Conservation (phyloP, 257 asterid species). For the Penstemon newberryi region DNA sequence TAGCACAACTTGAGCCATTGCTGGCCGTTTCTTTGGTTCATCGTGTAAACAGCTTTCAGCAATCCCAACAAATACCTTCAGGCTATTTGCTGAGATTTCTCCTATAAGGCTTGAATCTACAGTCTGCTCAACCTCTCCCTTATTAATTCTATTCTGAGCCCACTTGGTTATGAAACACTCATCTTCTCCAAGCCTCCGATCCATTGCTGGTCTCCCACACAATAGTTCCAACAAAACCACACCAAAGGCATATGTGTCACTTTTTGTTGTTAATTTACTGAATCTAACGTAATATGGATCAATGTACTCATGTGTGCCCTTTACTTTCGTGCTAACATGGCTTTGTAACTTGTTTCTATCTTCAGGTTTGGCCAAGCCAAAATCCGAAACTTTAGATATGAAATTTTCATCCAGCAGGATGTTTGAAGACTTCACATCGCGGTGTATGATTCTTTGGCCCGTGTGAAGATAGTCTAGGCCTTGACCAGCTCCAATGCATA, state of each 20-base stretch:
- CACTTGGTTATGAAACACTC: conserved; percentile 38
- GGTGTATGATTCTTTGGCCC: conserved; percentile 49
- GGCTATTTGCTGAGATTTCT: conserved; percentile 41
- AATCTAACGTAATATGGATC: conserved; percentile 55
- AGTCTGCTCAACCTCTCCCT: conserved; percentile 42
- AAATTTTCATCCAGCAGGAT: conserved; percentile 53
- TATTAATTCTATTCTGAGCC: conserved; percentile 41
- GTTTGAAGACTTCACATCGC: conserved; percentile 58
- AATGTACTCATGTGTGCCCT: conserved; percentile 58
- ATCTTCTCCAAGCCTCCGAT: conserved; percentile 35
- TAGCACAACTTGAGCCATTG: conserved; percentile 49
- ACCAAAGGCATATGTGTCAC: conserved; percentile 63
- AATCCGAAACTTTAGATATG: conserved; percentile 59
- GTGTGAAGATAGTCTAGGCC: conserved; percentile 58
- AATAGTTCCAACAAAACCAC: conserved; percentile 52
- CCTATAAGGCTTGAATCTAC: conserved; percentile 36
- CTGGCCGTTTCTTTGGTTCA: conserved; percentile 49
- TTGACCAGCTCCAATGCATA: conserved; percentile 54
- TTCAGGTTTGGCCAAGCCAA: conserved; percentile 61
- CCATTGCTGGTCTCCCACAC: conserved; percentile 51
- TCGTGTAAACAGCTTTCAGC: conserved; percentile 46
- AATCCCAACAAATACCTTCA: conserved; percentile 36
- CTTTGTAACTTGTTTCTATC: conserved; percentile 35
- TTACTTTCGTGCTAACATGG: conserved; percentile 49
- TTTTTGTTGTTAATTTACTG: conserved; percentile 43